Base-by-base conservation (phyloP, 1,139 yeast genomes). In the Geotrichum phurueaensis region DNA sequence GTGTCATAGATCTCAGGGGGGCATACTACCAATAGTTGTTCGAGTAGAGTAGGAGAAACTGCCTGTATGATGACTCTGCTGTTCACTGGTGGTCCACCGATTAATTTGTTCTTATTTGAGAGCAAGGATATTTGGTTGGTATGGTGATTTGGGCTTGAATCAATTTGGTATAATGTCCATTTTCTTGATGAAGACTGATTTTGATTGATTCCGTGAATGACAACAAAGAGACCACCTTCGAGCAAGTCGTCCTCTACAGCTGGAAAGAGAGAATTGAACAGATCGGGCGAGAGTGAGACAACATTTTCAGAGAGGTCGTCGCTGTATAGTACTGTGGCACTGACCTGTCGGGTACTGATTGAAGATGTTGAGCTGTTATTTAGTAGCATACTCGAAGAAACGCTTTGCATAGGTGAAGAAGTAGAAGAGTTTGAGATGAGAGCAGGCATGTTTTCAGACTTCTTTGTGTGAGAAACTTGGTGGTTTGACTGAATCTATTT, bases 11-110 rank as follows among this genome's bases (percentile, higher is more conserved):
- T 52, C 7, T 65, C 65, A 6, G 64, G 60, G 9, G 68, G 63
- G 43, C 69, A 69, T 2, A 67, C 59, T 33, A 71, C 56, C 10
- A 71, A 60, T 6, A 66, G 70, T 48, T 65, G 67, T 4, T 64
- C 62, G 48, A 71, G 55, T 15, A 29, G n/a, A 10, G 51, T 47
- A 23, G 58, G 55, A 10, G 53, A 25, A 10, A 58, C 58, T 7
- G 60, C 58, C 43, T 58, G 60, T 10, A 58, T 47, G 9, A 54
- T 12, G 36, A 58, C 39, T 25, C 58, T 29, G 29, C 54, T 36
- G 6, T 53, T 48, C 13, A 55, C 39, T 9, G 60, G 60, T 2
- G 60, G 60, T 3, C 60, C 60, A 22, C 45, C 51, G 15, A 22
- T 29, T 33, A 54, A 15, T 31, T 58, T 58, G 22, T 58, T 58